A percentile compares a stretch with the other conserved stretches of the same genome.
Conservation (phyloP, 768 basidiomycete species). For the Amanita jacksonii region DNA sequence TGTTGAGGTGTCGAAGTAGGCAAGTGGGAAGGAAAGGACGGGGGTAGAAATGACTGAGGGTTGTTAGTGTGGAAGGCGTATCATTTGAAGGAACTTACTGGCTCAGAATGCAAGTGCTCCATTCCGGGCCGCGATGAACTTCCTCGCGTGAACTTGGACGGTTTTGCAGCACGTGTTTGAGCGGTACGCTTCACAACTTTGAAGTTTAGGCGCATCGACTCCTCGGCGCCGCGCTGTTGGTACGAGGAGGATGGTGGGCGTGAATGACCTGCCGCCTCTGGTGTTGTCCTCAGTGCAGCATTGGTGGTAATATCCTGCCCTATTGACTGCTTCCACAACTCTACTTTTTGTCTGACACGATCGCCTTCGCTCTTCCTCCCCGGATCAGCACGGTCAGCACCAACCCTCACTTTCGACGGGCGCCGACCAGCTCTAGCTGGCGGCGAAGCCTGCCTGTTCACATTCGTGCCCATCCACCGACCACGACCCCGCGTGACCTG, state of each 20-base stretch:
- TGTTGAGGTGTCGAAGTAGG: slow-evolving; percentile 41
- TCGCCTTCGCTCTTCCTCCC: slow-evolving; percentile 26
- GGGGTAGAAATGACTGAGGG: slow-evolving; percentile 37
- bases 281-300: not conserved
- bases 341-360: slow-evolving; percentile 17
- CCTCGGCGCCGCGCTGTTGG: slow-evolving; percentile 8
- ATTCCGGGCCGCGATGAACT: not conserved
- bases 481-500: slow-evolving; percentile 29
- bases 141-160: slow-evolving; percentile 6
- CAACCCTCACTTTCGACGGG: slow-evolving; percentile 33
- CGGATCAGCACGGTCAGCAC: slow-evolving; percentile 40
- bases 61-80: not conserved
- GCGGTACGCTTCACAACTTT: slow-evolving; percentile 32
- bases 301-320: slow-evolving; percentile 7
- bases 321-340: slow-evolving; percentile 18
- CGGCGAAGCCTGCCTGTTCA: slow-evolving; percentile 16
- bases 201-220: slow-evolving; percentile 20
- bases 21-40: slow-evolving; percentile 45
- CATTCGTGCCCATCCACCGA: slow-evolving; percentile 20
- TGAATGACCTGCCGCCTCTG: too few species aligned
- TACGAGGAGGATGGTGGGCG: not conserved
- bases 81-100: not conserved
- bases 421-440: too few species aligned
- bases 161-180: slow-evolving; percentile 16
- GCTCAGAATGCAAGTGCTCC: not conserved